Evolutionary conservation across 805 yeast species (phyloP).

Genomic region (Nakazawaea laoshanensis): DNA sequence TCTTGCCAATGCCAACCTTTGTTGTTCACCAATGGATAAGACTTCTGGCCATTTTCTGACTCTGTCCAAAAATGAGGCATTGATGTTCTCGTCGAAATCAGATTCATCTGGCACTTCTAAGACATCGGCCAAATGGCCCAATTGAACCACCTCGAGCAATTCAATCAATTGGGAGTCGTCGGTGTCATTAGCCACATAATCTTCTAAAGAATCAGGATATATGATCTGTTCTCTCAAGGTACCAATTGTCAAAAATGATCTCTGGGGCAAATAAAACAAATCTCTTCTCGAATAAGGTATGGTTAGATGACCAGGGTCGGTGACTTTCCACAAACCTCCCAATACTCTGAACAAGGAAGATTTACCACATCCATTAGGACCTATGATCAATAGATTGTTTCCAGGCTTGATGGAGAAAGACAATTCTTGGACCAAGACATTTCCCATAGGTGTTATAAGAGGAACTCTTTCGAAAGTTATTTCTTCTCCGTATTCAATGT

Average conservation of each 20-base stretch:
- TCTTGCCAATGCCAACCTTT: slow-evolving; percentile 87
- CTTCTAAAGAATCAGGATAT: slow-evolving; percentile 69
- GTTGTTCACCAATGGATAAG: slow-evolving; percentile 86
- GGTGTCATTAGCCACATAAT: slow-evolving; percentile 30
- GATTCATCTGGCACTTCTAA: not conserved
- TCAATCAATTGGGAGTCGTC: slow-evolving; percentile 42
- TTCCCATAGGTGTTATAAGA: slow-evolving; percentile 80
- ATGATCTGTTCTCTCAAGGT: slow-evolving; percentile 82
- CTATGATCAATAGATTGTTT: slow-evolving; percentile 80
- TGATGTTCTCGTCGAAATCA: slow-evolving; percentile 11
- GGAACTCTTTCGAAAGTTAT: slow-evolving; percentile 70
- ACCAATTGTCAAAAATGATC: slow-evolving; percentile 79
- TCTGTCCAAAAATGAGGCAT: slow-evolving; percentile 46
- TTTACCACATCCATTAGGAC: slow-evolving; percentile 96
- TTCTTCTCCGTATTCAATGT: slow-evolving; percentile 40
- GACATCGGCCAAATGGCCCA: slow-evolving; percentile 36
- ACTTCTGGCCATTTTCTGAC: slow-evolving; percentile 84
- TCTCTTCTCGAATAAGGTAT: slow-evolving; percentile 59
- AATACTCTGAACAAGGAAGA: slow-evolving; percentile 84
- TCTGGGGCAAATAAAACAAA: slow-evolving; percentile 85
- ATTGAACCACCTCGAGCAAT: slow-evolving; percentile 47
- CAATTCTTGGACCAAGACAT: slow-evolving; percentile 56
- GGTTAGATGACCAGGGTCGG: slow-evolving; percentile 41
- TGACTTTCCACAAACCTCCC: slow-evolving; percentile 91
- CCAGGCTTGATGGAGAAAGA: slow-evolving; percentile 72